Percentiles rank a stretch among this genome's conserved stretches.
These are phyloP conservation scores for Paragyromitra xinjiangensis DNA, from an alignment of 495 filamentous ascomycete genomes.

Conservation along the genomic window DNA sequence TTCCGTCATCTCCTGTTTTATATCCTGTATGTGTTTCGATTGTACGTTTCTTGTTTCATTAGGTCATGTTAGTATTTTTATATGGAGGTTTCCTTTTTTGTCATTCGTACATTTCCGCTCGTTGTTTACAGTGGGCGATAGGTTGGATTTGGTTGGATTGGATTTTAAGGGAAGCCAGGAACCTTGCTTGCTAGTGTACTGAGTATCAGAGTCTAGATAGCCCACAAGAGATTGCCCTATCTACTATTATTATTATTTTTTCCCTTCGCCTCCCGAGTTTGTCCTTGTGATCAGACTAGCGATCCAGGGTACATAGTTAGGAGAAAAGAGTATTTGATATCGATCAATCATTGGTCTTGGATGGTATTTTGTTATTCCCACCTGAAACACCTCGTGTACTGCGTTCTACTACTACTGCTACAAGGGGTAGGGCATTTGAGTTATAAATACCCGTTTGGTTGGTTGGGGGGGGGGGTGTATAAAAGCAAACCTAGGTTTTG, in stretches of 20 bases:
- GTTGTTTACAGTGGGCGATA: slow-evolving; percentile 16
- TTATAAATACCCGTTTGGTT: slow-evolving; percentile 26
- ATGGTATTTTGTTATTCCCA: slow-evolving; percentile 14
- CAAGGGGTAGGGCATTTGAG: slow-evolving; percentile 13
- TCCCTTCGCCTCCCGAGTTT: neutral
- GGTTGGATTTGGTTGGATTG: slow-evolving; percentile 18
- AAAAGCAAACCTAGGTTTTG: neutral
- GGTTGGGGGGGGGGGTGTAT: neutral
- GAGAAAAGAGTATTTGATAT: neutral
- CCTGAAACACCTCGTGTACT: slow-evolving; percentile 27
- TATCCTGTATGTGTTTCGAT: slow-evolving; percentile 46
- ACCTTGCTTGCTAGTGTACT: slow-evolving; percentile 28
- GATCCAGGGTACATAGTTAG: slow-evolving; percentile 11
- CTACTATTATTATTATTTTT: neutral
- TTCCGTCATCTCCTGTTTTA: slow-evolving; percentile 35
- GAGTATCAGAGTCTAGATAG: slow-evolving; percentile 36
- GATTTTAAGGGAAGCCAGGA: neutral
- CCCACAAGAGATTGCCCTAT: slow-evolving; percentile 9
- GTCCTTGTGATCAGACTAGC: neutral
- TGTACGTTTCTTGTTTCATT: slow-evolving; percentile 29
- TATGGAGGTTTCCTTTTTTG: slow-evolving; percentile 28
- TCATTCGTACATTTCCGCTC: slow-evolving; percentile 26
- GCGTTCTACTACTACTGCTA: slow-evolving; percentile 28
- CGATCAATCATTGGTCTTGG: slow-evolving; percentile 43
- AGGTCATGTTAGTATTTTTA: slow-evolving; percentile 32